Evolutionary conservation across 2,329 filamentous ascomycete genomes (phyloP), one percentile per base, ranked within the genome.

Genomic region (Fusarium hainanense): DNA sequence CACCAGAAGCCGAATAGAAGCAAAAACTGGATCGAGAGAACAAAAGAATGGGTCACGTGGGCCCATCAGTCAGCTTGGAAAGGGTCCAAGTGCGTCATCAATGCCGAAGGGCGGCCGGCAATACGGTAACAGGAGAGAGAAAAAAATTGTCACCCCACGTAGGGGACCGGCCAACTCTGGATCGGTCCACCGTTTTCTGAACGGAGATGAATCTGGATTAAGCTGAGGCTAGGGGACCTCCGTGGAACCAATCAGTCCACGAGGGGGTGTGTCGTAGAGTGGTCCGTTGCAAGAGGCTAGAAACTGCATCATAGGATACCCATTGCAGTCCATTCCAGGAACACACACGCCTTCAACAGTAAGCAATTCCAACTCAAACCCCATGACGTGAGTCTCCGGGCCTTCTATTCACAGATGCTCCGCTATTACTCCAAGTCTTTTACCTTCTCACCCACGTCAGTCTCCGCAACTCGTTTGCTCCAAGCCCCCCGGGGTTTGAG

Each of bases 121-220:
- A 42, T 68, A 67, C 30, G 55, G 49, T 66, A 64, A 28, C 13
- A 50, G 55, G 25, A 30, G 18, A 10, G 16, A 46, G 21, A 34
- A 42, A 27, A 41, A 54, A 43, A 58, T 44, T 57, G 58, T 63
- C 61, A 63, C 58, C 43, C 61, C 60, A 63, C 58, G 60, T 27
- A 34, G 37, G 34, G 34, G 34, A 42, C 52, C n/a, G 44, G 20
- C 47, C 12, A 51, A 40, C 46, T 40, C 48, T 40, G 23, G 25
- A 64, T 65, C 61, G 60, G 27, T 65, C 63, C 62, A 66, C 63
- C 63, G 63, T 69, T 69, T 69, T 47, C 63, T 37, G 40, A 55
- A 58, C 54, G 67, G 54, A 69, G 66, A 69, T 69, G 62, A 66
- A 69, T 69, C 62, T 63, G 67, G 57, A 65, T 57, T 42, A 49